Percentiles rank a stretch among this genome's conserved stretches.
These are phyloP conservation scores for Cronartium quercuum DNA, from an alignment of 1,284 basidiomycete species.

Conservation along the genomic window DNA sequence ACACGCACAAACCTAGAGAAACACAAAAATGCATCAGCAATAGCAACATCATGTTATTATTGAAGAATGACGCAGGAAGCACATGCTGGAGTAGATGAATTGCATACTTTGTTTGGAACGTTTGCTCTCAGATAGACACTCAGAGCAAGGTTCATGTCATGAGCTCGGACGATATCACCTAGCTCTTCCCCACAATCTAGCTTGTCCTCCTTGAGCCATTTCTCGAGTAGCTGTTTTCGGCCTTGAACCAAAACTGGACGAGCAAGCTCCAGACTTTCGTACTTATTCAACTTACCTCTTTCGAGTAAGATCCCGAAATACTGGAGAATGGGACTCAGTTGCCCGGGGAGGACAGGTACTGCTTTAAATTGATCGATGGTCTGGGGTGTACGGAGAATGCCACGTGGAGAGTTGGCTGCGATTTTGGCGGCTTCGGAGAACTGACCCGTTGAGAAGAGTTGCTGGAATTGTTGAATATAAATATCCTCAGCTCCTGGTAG, in stretches of 20 bases:
- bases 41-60: too few species aligned
- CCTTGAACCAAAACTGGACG: conserved; percentile 94
- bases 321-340: conserved; percentile 91
- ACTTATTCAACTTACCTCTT: conserved; percentile 94
- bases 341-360: conserved; percentile 81
- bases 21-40: neutral
- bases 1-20: conserved; percentile 63
- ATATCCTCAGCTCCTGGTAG: conserved; percentile 96
- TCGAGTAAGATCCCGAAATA: conserved; percentile 98
- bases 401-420: conserved; percentile 93
- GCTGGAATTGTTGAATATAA: conserved; percentile 91
- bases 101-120: conserved; percentile 87
- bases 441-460: conserved; percentile 82
- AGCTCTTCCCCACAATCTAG: conserved; percentile 98
- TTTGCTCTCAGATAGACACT: conserved; percentile 98
- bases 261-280: conserved; percentile 92
- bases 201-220: conserved; percentile 99
- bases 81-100: neutral
- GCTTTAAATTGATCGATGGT: conserved; percentile 98
- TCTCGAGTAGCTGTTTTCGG: conserved; percentile 93
- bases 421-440: conserved; percentile 96
- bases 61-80: neutral
- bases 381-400: conserved; percentile 87
- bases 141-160: conserved; percentile 97
- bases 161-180: conserved; percentile 88